Evolutionary conservation across 345 rosid genomes (phyloP).

Genomic region (Luvunga scandens): DNA sequence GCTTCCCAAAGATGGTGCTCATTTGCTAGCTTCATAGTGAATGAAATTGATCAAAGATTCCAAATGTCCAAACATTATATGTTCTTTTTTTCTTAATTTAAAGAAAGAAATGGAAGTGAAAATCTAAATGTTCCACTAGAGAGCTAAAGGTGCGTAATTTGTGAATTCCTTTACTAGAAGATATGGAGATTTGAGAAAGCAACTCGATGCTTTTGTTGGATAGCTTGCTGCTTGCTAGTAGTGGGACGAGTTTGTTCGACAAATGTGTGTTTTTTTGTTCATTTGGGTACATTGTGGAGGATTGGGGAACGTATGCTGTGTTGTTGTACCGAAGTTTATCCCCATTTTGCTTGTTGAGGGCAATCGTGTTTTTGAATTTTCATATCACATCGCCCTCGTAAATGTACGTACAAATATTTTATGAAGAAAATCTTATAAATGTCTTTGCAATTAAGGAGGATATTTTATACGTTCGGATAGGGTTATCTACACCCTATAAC

Average conservation of each 20-base stretch:
- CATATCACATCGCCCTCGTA: no score
- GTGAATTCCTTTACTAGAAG: background rate
- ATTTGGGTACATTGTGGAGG: background rate
- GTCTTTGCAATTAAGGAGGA: no score
- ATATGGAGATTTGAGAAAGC: background rate
- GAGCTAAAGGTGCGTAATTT: background rate
- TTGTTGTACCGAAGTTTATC: background rate
- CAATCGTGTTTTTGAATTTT: background rate
- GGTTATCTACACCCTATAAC: no score
- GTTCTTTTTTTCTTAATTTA: no score
- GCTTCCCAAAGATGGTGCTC: background rate
- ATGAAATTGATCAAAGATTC: background rate
- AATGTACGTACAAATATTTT: no score
- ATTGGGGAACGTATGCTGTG: background rate
- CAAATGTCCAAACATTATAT: no score
- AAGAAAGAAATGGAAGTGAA: background rate
- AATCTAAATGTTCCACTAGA: background rate
- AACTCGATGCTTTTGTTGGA: background rate
- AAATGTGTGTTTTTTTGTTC: constrained; percentile 3
- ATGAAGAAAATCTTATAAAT: no score
- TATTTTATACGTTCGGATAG: no score
- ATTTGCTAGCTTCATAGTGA: background rate
- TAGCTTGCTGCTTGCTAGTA: constrained; percentile 4
- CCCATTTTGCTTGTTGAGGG: background rate
- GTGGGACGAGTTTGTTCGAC: background rate